A percentile compares a stretch with the other conserved stretches of the same genome.
phyloP scores from a whole-genome alignment of 495 filamentous ascomycete species.

The Lichenothelia convexa region DNA sequence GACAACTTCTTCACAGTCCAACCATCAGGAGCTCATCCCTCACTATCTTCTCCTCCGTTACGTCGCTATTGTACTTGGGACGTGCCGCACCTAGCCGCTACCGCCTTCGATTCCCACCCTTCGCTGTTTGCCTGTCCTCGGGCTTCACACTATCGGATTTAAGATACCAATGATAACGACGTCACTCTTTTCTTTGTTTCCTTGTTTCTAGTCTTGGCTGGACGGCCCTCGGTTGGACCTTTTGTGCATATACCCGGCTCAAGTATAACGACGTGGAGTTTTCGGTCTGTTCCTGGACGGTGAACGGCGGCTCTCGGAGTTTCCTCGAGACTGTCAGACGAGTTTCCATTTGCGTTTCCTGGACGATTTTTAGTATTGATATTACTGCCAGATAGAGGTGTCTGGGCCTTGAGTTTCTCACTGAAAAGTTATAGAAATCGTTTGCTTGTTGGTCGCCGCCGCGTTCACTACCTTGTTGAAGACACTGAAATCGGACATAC shows the following conservation, averaged over 20 bases:
- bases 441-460: too few species aligned
- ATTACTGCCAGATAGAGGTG: too few species aligned
- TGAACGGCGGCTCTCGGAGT: too few species aligned
- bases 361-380: too few species aligned
- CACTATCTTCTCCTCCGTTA: not conserved
- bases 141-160: slow-evolving; percentile 14
- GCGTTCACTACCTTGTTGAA: too few species aligned
- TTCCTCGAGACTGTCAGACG: too few species aligned
- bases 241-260: not conserved
- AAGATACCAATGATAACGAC: slow-evolving; percentile 15
- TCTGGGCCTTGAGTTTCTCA: too few species aligned
- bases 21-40: not conserved
- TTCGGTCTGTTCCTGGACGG: too few species aligned
- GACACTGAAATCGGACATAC: too few species aligned
- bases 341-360: too few species aligned
- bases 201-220: slow-evolving; percentile 9
- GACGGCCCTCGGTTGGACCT: slow-evolving; percentile 5
- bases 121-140: not conserved
- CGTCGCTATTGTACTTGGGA: not conserved
- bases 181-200: slow-evolving; percentile 17
- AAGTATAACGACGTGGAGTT: not conserved
- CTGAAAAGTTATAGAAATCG: too few species aligned
- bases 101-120: not conserved
- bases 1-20: not conserved
- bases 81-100: not conserved